Evolutionary conservation across 1,139 yeast genomes (phyloP).

Genomic region (Magnusiomyces sp.): DNA sequence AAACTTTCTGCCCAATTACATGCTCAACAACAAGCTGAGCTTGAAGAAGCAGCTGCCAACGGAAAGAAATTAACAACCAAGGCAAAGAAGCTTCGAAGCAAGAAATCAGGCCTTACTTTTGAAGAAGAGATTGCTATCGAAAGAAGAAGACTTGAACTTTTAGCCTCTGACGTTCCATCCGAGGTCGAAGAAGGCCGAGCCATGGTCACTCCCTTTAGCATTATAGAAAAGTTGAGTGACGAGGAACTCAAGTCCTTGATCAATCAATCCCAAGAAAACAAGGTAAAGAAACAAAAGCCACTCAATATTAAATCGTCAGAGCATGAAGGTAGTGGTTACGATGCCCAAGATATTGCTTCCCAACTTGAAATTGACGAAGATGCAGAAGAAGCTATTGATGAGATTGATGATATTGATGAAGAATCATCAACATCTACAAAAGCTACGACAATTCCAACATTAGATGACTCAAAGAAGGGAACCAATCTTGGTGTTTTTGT

Average conservation of each 20-base stretch:
- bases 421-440: constrained; percentile 7
- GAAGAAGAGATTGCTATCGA: constrained; percentile 72
- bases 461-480: not conserved
- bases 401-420: constrained; percentile 15
- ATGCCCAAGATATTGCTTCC: constrained; percentile 17
- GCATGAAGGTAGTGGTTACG: constrained; percentile 31
- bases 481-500: constrained; percentile 34
- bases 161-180: constrained; percentile 45
- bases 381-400: not conserved
- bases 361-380: constrained; percentile 9
- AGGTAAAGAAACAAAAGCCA: constrained; percentile 11
- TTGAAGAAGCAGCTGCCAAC: not conserved
- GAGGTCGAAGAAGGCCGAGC: constrained; percentile 44
- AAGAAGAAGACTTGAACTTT: constrained; percentile 44
- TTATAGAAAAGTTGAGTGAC: constrained; percentile 36
- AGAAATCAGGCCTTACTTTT: constrained; percentile 48
- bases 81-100: constrained; percentile 17
- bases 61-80: constrained; percentile 4
- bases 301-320: constrained; percentile 26
- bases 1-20: constrained; percentile 30
- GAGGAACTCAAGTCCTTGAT: constrained; percentile 23
- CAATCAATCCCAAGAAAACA: constrained; percentile 9
- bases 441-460: constrained; percentile 1
- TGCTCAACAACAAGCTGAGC: constrained; percentile 15
- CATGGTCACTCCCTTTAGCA: constrained; percentile 69